Conservation (phyloP, 345 rosid genomes). For the Eucalyptus curtisii region DNA sequence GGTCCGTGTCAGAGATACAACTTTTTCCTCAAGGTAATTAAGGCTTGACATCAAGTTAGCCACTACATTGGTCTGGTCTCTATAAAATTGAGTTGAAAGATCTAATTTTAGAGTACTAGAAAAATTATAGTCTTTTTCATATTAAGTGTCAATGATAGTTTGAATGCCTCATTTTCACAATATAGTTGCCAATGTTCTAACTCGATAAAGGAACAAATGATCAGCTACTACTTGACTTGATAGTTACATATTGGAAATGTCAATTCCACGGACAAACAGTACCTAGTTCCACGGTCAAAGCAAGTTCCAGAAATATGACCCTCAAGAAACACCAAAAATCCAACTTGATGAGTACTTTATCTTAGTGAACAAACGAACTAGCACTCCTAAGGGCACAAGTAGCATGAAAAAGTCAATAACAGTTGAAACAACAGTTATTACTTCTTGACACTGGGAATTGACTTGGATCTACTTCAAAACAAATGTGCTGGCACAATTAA, state of each 20-base stretch:
- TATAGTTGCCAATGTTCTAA: background rate
- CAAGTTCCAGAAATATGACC: background rate
- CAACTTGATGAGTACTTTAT: background rate
- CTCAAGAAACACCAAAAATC: background rate
- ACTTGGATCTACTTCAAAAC: background rate
- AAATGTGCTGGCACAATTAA: background rate
- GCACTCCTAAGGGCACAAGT: background rate
- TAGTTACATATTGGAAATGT: background rate
- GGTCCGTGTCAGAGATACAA: slow-evolving; percentile 79
- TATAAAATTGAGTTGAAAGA: background rate
- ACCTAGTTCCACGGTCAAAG: background rate
- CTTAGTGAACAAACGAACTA: background rate
- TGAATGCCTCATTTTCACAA: background rate
- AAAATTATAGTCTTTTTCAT: background rate
- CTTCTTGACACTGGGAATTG: background rate
- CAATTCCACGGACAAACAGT: background rate
- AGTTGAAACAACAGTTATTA: background rate
- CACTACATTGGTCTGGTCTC: background rate
- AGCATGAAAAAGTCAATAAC: background rate
- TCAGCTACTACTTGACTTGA: background rate
- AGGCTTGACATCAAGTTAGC: background rate
- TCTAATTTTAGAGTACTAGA: background rate
- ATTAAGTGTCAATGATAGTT: background rate
- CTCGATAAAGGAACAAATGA: background rate
- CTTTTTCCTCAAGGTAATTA: slow-evolving; percentile 85